These are phyloP conservation scores for Hydnum rufescens DNA, from an alignment of 768 basidiomycete genomes.

Conservation along the genomic window DNA sequence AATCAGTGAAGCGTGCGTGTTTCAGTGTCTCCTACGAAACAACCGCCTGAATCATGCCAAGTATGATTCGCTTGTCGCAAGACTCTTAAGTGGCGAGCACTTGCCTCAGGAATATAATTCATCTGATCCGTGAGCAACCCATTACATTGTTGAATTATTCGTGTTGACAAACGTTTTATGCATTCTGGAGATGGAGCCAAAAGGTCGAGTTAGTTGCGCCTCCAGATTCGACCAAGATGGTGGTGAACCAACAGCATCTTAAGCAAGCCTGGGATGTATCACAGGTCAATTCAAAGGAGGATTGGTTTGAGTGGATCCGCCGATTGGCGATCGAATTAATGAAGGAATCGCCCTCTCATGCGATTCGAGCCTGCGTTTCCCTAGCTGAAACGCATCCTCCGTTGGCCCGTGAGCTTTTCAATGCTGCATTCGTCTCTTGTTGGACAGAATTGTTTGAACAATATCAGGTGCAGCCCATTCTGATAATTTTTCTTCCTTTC, in stretches of 20 bases:
- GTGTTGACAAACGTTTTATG: background rate
- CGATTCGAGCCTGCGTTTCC: conserved; percentile 89
- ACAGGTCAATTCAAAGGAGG: conserved; percentile 51
- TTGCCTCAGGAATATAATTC: conserved; percentile 69
- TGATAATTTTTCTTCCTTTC: background rate
- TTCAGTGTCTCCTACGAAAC: conserved; percentile 44
- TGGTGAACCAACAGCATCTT: conserved; percentile 91
- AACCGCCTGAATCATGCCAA: conserved; percentile 59
- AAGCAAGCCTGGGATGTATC: conserved; percentile 93
- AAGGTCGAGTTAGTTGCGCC: conserved; percentile 18
- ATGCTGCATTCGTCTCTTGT: conserved; percentile 94
- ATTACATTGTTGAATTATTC: background rate
- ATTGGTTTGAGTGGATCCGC: conserved; percentile 95
- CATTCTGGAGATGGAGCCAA: conserved; percentile 5
- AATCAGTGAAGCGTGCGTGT: background rate
- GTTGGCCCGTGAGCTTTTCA: conserved; percentile 86
- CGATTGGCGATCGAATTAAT: conserved; percentile 85
- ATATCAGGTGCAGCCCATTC: conserved; percentile 54
- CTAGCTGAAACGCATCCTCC: conserved; percentile 82
- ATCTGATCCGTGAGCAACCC: conserved; percentile 25
- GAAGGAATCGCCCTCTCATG: conserved; percentile 95
- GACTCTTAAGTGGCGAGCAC: conserved; percentile 79
- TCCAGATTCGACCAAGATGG: conserved; percentile 71
- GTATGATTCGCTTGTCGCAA: conserved; percentile 76
- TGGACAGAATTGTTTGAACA: conserved; percentile 93